Percentiles rank a stretch among this genome's conserved stretches.
These are phyloP conservation scores for Dioscorea alata DNA, from an alignment of 106 monocot genomes.

Conservation along the genomic window DNA sequence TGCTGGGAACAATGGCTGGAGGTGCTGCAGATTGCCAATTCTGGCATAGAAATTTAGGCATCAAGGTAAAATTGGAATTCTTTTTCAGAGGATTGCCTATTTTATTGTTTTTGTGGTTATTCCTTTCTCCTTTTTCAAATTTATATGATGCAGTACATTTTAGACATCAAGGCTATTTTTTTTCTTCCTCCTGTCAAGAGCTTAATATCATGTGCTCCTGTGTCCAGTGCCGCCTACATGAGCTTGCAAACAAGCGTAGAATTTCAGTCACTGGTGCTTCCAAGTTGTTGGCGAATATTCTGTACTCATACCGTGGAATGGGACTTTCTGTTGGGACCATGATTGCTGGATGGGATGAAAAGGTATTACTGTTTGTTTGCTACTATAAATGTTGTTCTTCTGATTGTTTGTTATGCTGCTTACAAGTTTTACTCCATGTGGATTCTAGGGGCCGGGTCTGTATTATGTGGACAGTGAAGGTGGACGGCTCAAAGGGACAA, in stretches of 20 bases:
- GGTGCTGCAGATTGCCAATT: conserved; percentile 96
- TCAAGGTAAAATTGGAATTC: conserved; percentile 39
- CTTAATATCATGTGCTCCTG: neutral
- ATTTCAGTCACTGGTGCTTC: conserved; percentile 91
- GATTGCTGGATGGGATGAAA: conserved; percentile 99
- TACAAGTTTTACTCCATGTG: neutral
- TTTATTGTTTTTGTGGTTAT: no score
- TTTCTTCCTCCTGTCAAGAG: neutral
- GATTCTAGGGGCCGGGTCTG: conserved; percentile 49
- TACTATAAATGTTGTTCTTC: no score
- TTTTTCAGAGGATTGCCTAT: no score
- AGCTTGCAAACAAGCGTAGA: conserved; percentile 83
- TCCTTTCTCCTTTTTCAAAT: no score
- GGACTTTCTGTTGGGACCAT: conserved; percentile 85
- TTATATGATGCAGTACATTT: no score
- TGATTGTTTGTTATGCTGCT: neutral
- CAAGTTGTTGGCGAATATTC: conserved; percentile 82
- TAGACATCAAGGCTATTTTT: no score
- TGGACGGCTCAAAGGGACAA: conserved; percentile 59
- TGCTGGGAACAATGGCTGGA: conserved; percentile 93
- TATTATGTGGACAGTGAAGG: conserved; percentile 84
- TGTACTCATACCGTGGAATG: conserved; percentile 82
- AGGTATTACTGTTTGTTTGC: conserved; percentile 19
- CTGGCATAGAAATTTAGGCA: conserved; percentile 85
- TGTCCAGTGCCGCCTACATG: conserved; percentile 73